Evolutionary conservation across 768 basidiomycete genomes (phyloP).

Genomic region (Leccinum aurantiacum): DNA sequence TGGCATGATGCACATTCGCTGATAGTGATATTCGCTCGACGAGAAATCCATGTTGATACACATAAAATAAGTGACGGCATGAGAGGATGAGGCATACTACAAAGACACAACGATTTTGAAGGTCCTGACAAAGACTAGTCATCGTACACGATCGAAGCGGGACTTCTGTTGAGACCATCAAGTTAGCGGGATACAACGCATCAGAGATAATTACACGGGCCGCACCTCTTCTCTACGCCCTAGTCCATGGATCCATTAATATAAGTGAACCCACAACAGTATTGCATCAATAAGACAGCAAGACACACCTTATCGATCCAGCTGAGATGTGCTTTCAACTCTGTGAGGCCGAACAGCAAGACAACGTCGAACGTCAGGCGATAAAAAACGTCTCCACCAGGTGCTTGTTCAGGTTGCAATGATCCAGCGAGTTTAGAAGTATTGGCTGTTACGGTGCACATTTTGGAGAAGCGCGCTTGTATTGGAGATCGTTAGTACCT

Average conservation of each 20-base stretch:
- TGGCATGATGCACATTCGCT: too few species aligned
- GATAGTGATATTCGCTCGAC: not conserved
- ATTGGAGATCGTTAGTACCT: not conserved
- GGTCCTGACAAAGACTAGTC: slow-evolving; percentile 4
- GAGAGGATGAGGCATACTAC: not conserved
- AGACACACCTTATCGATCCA: slow-evolving; percentile 36
- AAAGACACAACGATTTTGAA: not conserved
- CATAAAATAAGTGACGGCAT: not conserved
- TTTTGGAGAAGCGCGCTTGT: slow-evolving; percentile 5
- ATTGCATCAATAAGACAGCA: not conserved
- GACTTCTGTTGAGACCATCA: slow-evolving; percentile 10
- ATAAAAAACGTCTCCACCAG: slow-evolving; percentile 12
- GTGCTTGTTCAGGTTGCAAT: not conserved
- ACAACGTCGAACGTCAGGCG: slow-evolving; percentile 32
- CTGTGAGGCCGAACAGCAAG: slow-evolving; percentile 42
- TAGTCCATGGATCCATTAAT: not conserved
- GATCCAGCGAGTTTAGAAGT: slow-evolving; percentile 4
- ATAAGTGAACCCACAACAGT: not conserved
- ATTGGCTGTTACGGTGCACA: slow-evolving; percentile 15
- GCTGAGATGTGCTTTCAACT: slow-evolving; percentile 44
- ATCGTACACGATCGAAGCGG: slow-evolving; percentile 23
- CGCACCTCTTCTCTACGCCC: slow-evolving; percentile 22
- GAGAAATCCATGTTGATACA: not conserved
- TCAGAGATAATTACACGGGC: not conserved
- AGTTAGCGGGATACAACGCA: not conserved